A percentile compares a stretch with the other conserved stretches of the same genome.
Evolutionary conservation across 768 basidiomycete genomes (phyloP).

Genomic region (Calocera viscosa): DNA sequence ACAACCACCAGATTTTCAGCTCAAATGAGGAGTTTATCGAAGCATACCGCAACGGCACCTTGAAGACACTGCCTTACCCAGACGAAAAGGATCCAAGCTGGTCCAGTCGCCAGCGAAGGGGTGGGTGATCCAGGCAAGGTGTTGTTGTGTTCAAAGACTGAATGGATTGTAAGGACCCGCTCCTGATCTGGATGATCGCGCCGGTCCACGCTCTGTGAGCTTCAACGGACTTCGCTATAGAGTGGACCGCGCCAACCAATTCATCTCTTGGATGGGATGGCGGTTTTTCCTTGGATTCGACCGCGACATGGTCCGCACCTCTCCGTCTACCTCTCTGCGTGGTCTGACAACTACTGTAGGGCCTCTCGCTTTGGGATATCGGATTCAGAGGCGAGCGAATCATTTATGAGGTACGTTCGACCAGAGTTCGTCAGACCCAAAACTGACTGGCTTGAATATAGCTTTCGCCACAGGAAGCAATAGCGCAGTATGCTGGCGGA

Average conservation of each 20-base stretch:
- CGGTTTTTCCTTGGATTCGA: conserved; percentile 49
- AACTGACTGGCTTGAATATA: not conserved
- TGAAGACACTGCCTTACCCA: conserved; percentile 32
- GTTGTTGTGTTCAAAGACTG: not conserved
- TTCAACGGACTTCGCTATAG: conserved; percentile 49
- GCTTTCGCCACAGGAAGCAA: not conserved
- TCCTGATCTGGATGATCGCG: conserved; percentile 50
- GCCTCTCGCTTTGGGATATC: conserved; percentile 47
- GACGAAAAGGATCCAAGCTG: conserved; percentile 32
- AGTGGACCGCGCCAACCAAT: conserved; percentile 40
- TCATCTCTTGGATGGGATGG: conserved; percentile 61
- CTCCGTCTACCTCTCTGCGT: conserved; percentile 17
- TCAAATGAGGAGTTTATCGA: conserved; percentile 38
- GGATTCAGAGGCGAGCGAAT: conserved; percentile 46
- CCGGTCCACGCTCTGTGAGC: conserved; percentile 50
- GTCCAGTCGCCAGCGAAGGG: conserved; percentile 34
- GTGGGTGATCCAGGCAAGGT: not conserved
- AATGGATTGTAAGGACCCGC: conserved; percentile 20
- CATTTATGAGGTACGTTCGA: conserved; percentile 40
- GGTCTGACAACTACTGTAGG: not conserved
- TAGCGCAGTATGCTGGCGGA: conserved; percentile 36
- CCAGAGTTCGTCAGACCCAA: conserved; percentile 14
- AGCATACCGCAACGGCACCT: conserved; percentile 43
- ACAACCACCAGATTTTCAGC: conserved; percentile 47
- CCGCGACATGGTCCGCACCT: conserved; percentile 41